phyloP scores from a whole-genome alignment of 768 basidiomycete species.

The Cantharellus anzutake region DNA sequence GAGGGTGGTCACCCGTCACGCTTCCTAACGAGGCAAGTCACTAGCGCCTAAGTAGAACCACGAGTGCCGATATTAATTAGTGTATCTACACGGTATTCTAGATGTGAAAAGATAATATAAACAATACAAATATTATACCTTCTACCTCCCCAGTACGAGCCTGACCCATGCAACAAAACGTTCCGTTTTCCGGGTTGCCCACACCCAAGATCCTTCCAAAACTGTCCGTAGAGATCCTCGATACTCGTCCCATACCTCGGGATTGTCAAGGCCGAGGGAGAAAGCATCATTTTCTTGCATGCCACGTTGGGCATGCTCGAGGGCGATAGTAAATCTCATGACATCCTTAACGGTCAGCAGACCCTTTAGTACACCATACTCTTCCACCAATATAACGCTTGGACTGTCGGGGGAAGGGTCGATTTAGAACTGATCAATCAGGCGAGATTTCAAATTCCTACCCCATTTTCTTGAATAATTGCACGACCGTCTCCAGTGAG shows the following conservation, averaged over 20 bases:
- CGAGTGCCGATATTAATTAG: not conserved
- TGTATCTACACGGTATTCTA: not conserved
- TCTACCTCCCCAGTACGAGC: not conserved
- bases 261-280: not conserved
- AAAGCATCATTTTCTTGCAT: not conserved
- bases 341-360: conserved; percentile 95
- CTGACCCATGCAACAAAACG: not conserved
- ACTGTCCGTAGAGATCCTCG: conserved; percentile 2
- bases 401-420: conserved; percentile 34
- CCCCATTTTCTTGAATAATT: conserved; percentile 97
- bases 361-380: conserved; percentile 63
- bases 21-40: no score
- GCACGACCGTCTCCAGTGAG: conserved; percentile 92
- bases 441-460: conserved; percentile 23
- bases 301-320: conserved; percentile 2
- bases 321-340: conserved; percentile 51
- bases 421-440: not conserved
- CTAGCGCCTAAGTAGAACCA: not conserved
- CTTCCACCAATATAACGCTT: conserved; percentile 86
- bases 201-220: conserved; percentile 10
- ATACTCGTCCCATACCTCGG: not conserved
- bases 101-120: not conserved
- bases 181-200: not conserved
- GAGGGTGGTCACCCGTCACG: no score
- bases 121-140: not conserved